Conservation (phyloP, 495 filamentous ascomycete species). For the Baudoinia panamericana region DNA sequence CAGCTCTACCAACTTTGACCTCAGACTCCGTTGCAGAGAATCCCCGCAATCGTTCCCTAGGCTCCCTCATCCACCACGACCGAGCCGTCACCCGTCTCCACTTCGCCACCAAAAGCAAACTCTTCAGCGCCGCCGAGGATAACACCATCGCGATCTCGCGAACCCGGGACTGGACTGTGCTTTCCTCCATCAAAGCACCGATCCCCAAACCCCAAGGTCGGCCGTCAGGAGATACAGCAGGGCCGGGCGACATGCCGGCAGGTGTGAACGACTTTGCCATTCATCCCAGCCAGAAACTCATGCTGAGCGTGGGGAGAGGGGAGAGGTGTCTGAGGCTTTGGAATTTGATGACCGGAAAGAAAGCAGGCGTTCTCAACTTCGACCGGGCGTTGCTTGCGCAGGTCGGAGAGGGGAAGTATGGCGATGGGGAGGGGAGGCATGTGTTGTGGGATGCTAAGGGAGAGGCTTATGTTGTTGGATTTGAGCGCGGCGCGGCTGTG, state of each 20-base stretch:
- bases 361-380: constrained; percentile 83
- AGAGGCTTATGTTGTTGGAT: constrained; percentile 77
- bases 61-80: constrained; percentile 72
- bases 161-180: constrained; percentile 74
- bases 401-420: constrained; percentile 61
- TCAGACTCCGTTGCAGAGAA: constrained; percentile 64
- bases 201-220: constrained; percentile 69
- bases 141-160: constrained; percentile 75
- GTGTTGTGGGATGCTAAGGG: constrained; percentile 67
- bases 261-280: constrained; percentile 92
- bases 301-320: constrained; percentile 77
- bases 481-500: constrained; percentile 72
- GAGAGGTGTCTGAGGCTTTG: constrained; percentile 87
- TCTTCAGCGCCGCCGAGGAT: constrained; percentile 74
- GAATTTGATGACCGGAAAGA: constrained; percentile 95
- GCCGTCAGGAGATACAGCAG: constrained; percentile 82
- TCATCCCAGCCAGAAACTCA: constrained; percentile 90
- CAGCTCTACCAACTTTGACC: constrained; percentile 25
- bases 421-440: constrained; percentile 67
- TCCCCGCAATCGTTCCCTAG: constrained; percentile 73
- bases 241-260: constrained; percentile 65
- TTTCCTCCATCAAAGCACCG: constrained; percentile 84
- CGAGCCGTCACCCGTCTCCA: constrained; percentile 61
- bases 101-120: constrained; percentile 79
- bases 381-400: constrained; percentile 49